A percentile compares a stretch with the other conserved stretches of the same genome.
Conservation (phyloP, 2,329 filamentous ascomycete genomes). For the Claviceps sorghi region DNA sequence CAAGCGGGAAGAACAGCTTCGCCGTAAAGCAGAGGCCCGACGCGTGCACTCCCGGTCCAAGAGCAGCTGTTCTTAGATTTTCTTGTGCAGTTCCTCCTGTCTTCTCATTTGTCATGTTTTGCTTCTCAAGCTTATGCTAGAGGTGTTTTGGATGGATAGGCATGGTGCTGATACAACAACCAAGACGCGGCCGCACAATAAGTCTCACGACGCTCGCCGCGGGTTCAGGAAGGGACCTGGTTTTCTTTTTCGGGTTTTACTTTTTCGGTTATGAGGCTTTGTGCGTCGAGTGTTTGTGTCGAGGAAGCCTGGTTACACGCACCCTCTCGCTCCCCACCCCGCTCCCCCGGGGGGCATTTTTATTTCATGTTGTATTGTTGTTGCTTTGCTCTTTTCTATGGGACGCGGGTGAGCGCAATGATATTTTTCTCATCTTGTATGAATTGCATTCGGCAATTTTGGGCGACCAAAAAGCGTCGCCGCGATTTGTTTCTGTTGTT, state of each 20-base stretch:
- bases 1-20: slow-evolving; percentile 46
- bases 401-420: not conserved
- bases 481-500: not conserved
- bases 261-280: not conserved
- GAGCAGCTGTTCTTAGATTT: slow-evolving; percentile 32
- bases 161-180: slow-evolving; percentile 2
- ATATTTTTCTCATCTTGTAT: not conserved
- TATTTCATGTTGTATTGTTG: not conserved
- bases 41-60: slow-evolving; percentile 42
- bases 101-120: not conserved
- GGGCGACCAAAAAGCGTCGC: not conserved
- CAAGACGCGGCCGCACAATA: not conserved
- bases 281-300: not conserved
- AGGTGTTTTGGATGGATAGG: not conserved
- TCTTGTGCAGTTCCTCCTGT: not conserved
- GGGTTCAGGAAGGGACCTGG: slow-evolving; percentile 2
- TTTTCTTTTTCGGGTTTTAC: no score
- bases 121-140: not conserved
- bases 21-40: slow-evolving; percentile 36
- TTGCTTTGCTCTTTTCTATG: not conserved
- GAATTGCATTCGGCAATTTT: not conserved
- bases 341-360: no score
- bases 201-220: slow-evolving; percentile 1
- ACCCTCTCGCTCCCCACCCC: no score
- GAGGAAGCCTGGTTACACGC: not conserved